These are phyloP conservation scores for Apodospora peruviana DNA, from an alignment of 495 filamentous ascomycete species.

Conservation along the genomic window DNA sequence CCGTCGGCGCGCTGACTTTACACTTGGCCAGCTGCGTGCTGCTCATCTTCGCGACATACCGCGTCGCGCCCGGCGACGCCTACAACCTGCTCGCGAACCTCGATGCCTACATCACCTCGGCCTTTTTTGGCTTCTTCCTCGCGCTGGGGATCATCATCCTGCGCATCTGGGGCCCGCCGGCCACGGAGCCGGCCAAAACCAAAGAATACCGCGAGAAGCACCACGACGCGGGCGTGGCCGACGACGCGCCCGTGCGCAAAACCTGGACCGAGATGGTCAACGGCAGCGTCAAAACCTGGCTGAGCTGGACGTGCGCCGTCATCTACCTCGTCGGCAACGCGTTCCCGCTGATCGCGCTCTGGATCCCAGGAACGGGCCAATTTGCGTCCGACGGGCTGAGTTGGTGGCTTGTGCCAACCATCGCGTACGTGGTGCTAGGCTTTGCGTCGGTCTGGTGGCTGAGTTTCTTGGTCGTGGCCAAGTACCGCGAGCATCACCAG, in stretches of 20 bases:
- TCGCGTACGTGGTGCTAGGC: slow-evolving; percentile 6
- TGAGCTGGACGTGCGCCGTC: neutral
- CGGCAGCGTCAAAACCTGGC: slow-evolving; percentile 1
- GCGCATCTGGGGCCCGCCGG: slow-evolving; percentile 15
- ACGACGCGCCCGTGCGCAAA: neutral
- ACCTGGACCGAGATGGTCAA: slow-evolving; percentile 10
- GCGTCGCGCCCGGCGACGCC: slow-evolving; percentile 15
- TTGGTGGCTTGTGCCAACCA: slow-evolving; percentile 24
- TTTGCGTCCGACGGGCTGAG: neutral
- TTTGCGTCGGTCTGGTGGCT: slow-evolving; percentile 7
- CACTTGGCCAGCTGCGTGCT: slow-evolving; percentile 40
- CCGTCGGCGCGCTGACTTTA: slow-evolving; percentile 34
- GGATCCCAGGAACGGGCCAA: slow-evolving; percentile 15
- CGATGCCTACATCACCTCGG: slow-evolving; percentile 22
- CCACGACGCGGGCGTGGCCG: neutral
- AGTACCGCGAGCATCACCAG: slow-evolving; percentile 1
- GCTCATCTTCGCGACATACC: slow-evolving; percentile 27
- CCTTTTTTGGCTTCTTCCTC: slow-evolving; percentile 28
- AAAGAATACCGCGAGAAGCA: neutral
- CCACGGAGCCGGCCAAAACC: slow-evolving; percentile 12
- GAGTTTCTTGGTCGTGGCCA: slow-evolving; percentile 8
- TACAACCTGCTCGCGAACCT: slow-evolving; percentile 26
- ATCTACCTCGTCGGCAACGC: slow-evolving; percentile 7
- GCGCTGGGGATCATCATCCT: slow-evolving; percentile 28
- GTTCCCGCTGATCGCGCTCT: slow-evolving; percentile 18